Evolutionary conservation across 164 flowering plant species (phyloP).

Genomic region (Stephania japonica): DNA sequence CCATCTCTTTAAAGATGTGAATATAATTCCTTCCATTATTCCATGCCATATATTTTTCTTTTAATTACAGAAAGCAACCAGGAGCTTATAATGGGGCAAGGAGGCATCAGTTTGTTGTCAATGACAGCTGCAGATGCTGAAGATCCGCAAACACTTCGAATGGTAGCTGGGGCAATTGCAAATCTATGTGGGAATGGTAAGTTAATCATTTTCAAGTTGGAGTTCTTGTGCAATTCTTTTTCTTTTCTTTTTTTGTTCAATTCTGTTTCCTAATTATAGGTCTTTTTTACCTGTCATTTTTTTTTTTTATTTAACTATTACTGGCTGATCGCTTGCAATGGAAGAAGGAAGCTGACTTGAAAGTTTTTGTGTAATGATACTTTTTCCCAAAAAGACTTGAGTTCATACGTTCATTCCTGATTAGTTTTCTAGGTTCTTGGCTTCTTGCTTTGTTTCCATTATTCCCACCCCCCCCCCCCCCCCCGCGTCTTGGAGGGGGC

Average conservation of each 20-base stretch:
- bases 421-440: no score
- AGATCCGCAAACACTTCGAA: constrained; percentile 96
- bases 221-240: background rate
- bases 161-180: constrained; percentile 99
- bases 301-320: no score
- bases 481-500: no score
- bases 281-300: no score
- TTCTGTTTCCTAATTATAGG: no score
- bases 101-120: constrained; percentile 75
- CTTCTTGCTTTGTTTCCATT: no score
- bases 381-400: no score
- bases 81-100: constrained; percentile 93
- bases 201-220: background rate
- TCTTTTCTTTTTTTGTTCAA: background rate
- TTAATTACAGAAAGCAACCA: constrained; percentile 74
- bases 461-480: no score
- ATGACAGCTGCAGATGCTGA: constrained; percentile 73
- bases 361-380: no score
- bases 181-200: constrained; percentile 98
- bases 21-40: background rate
- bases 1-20: background rate
- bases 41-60: constrained; percentile 6
- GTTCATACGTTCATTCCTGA: no score
- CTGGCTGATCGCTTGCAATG: no score
- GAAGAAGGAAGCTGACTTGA: no score